These are phyloP conservation scores for Globisporangium radiosum DNA, from an alignment of 352 stramenopile species.

Conservation along the genomic window DNA sequence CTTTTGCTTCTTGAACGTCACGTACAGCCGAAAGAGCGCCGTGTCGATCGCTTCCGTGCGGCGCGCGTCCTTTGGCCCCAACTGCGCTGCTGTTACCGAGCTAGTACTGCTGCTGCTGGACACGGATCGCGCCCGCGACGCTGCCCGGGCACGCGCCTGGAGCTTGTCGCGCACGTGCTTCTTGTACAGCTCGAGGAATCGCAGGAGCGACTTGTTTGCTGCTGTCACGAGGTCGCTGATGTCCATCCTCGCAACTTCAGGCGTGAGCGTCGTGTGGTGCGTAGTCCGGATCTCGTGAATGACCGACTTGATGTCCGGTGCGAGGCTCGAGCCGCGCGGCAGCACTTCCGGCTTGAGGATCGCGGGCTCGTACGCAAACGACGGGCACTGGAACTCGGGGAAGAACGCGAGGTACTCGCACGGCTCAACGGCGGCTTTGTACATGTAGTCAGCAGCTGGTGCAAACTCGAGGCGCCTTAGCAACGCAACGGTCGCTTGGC, in stretches of 20 bases:
- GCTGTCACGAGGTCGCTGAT: conserved; percentile 43
- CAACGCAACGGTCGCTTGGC: conserved; percentile 72
- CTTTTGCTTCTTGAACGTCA: conserved; percentile 74
- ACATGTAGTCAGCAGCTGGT: conserved; percentile 76
- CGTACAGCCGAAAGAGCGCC: conserved; percentile 73
- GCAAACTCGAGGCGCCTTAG: conserved; percentile 78
- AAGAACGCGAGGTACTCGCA: conserved; percentile 87
- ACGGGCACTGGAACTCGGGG: conserved; percentile 68
- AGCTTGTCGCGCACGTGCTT: conserved; percentile 76
- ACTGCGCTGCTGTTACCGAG: background rate
- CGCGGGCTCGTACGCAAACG: conserved; percentile 79
- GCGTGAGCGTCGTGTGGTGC: conserved; percentile 36
- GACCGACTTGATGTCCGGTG: conserved; percentile 72
- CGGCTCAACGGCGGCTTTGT: conserved; percentile 74
- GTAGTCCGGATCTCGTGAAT: conserved; percentile 61
- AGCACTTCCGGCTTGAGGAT: conserved; percentile 82
- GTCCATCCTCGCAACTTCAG: conserved; percentile 56
- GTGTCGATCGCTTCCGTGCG: conserved; percentile 82
- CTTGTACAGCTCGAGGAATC: conserved; percentile 79
- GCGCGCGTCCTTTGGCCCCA: conserved; percentile 54
- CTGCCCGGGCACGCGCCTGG: conserved; percentile 26
- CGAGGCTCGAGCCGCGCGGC: conserved; percentile 58
- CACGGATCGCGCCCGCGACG: conserved; percentile 30
- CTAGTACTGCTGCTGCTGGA: conserved; percentile 17
- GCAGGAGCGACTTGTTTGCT: conserved; percentile 69